Conservation (phyloP, 2,329 filamentous ascomycete species). For the Fusarium sp. region DNA sequence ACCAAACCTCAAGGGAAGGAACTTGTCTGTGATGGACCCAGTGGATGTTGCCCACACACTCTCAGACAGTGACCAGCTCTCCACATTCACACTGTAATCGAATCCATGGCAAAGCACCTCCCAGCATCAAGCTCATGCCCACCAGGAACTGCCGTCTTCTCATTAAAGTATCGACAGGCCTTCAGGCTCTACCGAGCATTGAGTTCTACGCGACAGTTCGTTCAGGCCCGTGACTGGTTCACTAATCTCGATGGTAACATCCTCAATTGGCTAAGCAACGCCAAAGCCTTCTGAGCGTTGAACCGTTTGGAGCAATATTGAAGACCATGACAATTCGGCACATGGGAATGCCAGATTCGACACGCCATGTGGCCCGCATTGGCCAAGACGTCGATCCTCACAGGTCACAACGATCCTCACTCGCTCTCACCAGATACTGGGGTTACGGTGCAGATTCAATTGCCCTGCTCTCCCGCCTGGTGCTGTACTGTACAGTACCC, state of each 20-base stretch:
- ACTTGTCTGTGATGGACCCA: not conserved
- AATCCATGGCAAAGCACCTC: not conserved
- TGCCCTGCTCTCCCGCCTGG: not conserved
- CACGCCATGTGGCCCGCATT: conserved; percentile 13
- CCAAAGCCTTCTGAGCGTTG: conserved; percentile 2
- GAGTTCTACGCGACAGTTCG: not conserved
- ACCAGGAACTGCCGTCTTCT: not conserved
- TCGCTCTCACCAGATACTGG: conserved; percentile 8
- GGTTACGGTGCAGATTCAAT: conserved; percentile 15
- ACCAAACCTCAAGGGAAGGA: conserved; percentile 15
- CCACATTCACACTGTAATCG: not conserved
- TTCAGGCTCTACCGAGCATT: not conserved
- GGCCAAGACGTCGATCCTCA: conserved; percentile 16
- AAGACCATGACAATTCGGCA: not conserved
- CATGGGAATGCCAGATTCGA: conserved; percentile 1
- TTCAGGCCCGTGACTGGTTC: not conserved
- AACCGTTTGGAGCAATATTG: not conserved
- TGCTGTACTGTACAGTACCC: not conserved
- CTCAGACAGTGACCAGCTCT: not conserved
- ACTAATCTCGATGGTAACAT: not conserved
- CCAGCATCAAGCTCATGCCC: not conserved
- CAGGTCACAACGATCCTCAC: conserved; percentile 8
- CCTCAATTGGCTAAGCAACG: not conserved
- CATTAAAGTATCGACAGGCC: not conserved
- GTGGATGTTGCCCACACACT: not conserved